A percentile compares a stretch with the other conserved stretches of the same genome.
These are phyloP conservation scores for Furcasterigmium sp. DNA, from an alignment of 2,329 filamentous ascomycete genomes.

Conservation along the genomic window DNA sequence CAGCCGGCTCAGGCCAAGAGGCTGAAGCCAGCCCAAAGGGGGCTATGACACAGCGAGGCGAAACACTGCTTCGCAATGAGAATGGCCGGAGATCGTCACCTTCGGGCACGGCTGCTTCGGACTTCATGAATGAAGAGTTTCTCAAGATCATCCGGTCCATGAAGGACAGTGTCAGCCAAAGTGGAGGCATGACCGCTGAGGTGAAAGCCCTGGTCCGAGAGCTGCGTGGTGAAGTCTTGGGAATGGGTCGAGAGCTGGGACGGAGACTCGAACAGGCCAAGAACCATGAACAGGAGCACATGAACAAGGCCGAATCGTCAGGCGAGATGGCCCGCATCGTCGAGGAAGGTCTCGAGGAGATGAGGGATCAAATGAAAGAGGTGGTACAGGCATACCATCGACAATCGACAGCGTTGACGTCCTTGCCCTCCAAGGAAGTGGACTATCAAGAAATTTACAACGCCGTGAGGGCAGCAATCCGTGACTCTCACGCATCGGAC, in stretches of 20 bases:
- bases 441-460: constrained; percentile 85
- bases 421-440: constrained; percentile 54
- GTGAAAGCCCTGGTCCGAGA: constrained; percentile 89
- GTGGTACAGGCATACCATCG: constrained; percentile 69
- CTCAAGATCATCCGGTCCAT: constrained; percentile 78
- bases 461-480: constrained; percentile 70
- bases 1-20: constrained; percentile 8
- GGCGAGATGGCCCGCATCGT: constrained; percentile 74
- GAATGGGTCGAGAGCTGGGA: constrained; percentile 88
- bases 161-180: constrained; percentile 85
- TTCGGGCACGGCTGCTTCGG: constrained; percentile 25
- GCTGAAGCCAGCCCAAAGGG: neutral
- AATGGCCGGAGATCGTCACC: constrained; percentile 39
- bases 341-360: constrained; percentile 71
- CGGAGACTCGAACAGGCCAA: constrained; percentile 71
- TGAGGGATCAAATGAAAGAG: constrained; percentile 79
- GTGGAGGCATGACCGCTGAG: constrained; percentile 83
- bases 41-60: neutral
- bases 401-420: constrained; percentile 60
- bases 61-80: constrained; percentile 33
- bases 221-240: constrained; percentile 83
- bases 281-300: constrained; percentile 29
- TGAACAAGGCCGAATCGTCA: constrained; percentile 40
- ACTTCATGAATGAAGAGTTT: constrained; percentile 70
- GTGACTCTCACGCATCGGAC: constrained; percentile 51